A percentile compares a stretch with the other conserved stretches of the same genome.
These are phyloP conservation scores for Lactarius psammicola DNA, from an alignment of 768 basidiomycete species.

Conservation along the genomic window DNA sequence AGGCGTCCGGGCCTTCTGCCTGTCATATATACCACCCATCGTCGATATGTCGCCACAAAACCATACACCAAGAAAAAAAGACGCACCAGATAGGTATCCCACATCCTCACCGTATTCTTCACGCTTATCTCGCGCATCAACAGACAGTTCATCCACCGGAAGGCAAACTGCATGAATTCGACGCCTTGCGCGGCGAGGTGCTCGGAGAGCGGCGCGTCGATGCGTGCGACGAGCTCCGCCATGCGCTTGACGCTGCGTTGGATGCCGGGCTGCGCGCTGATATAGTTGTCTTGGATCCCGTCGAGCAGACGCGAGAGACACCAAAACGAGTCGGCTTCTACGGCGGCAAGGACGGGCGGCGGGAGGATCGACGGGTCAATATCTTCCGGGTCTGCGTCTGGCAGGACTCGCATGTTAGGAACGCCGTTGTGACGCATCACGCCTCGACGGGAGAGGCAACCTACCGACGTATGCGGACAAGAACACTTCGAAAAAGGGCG, in stretches of 20 bases:
- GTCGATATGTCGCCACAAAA: not conserved
- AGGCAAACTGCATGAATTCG: constrained; percentile 99
- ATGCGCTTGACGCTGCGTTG: constrained; percentile 90
- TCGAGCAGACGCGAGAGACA: constrained; percentile 93
- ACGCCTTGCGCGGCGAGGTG: constrained; percentile 91
- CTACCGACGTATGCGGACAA: constrained; percentile 90
- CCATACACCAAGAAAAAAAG: constrained; percentile 9
- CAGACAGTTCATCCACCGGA: constrained; percentile 99
- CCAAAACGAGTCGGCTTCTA: constrained; percentile 99
- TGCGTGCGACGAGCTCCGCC: constrained; percentile 88
- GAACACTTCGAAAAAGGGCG: constrained; percentile 98
- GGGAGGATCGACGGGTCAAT: constrained; percentile 82
- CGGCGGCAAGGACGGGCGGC: constrained; percentile 65
- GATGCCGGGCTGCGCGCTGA: constrained; percentile 94
- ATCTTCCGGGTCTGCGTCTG: constrained; percentile 87
- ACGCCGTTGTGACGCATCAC: not conserved
- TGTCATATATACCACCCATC: constrained; percentile 35
- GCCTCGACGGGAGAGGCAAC: constrained; percentile 27
- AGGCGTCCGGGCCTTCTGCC: constrained; percentile 97
- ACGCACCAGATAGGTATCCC: constrained; percentile 97
- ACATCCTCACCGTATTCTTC: constrained; percentile 96
- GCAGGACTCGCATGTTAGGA: not conserved
- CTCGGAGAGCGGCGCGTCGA: constrained; percentile 82
- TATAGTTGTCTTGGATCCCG: constrained; percentile 99
- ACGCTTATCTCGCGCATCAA: constrained; percentile 98